Conservation (phyloP, 2,329 filamentous ascomycete species). For the Calcarisporium arbuscula region DNA sequence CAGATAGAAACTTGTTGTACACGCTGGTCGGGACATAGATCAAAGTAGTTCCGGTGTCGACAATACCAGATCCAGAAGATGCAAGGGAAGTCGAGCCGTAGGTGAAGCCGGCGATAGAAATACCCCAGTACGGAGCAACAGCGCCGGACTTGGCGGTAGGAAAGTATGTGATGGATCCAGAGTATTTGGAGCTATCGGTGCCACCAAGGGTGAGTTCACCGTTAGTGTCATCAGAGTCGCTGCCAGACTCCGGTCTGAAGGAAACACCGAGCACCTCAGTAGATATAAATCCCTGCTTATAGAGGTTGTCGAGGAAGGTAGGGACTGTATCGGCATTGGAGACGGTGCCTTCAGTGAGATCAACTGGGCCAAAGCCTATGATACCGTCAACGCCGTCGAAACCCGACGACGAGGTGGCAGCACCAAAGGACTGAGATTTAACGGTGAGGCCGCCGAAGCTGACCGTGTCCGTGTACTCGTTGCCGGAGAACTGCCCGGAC, state of each 20-base stretch:
- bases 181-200: slow-evolving; percentile 14
- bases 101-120: slow-evolving; percentile 16
- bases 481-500: slow-evolving; percentile 19
- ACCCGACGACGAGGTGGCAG: too few species aligned
- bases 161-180: slow-evolving; percentile 15
- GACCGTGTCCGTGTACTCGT: slow-evolving; percentile 21
- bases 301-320: slow-evolving; percentile 21
- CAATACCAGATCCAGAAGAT: slow-evolving; percentile 13
- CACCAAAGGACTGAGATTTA: background rate
- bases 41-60: slow-evolving; percentile 21
- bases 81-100: slow-evolving; percentile 14
- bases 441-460: slow-evolving; percentile 22
- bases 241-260: slow-evolving; percentile 19
- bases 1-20: slow-evolving; percentile 20
- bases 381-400: slow-evolving; percentile 4
- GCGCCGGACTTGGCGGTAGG: slow-evolving; percentile 9
- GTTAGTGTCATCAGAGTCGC: slow-evolving; percentile 16
- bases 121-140: slow-evolving; percentile 15
- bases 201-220: slow-evolving; percentile 18
- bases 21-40: slow-evolving; percentile 19
- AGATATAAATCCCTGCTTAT: slow-evolving; percentile 19
- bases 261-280: slow-evolving; percentile 21
- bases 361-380: slow-evolving; percentile 17
- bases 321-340: slow-evolving; percentile 17
- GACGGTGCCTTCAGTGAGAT: slow-evolving; percentile 17